phyloP scores from a whole-genome alignment of 169 alveolate genomes.

The Eimeria acervulina region DNA sequence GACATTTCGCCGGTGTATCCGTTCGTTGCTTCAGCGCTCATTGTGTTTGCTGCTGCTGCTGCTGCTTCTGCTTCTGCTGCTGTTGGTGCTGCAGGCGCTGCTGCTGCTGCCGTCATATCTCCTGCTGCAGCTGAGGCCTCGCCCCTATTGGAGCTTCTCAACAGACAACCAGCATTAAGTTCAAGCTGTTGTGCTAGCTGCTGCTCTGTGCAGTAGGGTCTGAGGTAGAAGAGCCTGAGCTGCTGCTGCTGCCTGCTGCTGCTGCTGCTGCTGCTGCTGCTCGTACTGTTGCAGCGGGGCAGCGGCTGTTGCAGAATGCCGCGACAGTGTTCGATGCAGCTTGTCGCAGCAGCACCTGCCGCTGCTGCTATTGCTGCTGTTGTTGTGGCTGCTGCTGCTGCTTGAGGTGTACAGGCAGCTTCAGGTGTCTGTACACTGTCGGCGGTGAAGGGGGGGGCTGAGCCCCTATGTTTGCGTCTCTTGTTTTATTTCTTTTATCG shows the following conservation, averaged over 20 bases:
- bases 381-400: constrained; percentile 49
- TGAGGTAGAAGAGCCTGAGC: too few relatives aligned
- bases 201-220: not conserved
- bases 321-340: not conserved
- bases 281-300: not conserved
- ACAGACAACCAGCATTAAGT: too few relatives aligned
- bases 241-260: constrained; percentile 14
- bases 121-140: constrained; percentile 8
- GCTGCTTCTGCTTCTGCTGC: not conserved
- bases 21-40: not conserved
- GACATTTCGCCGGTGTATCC: not conserved
- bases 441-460: constrained; percentile 8
- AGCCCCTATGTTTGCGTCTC: not conserved
- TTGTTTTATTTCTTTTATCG: not conserved
- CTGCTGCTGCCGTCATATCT: not conserved
- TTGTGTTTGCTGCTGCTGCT: not conserved
- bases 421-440: constrained; percentile 31
- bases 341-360: not conserved
- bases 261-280: too few relatives aligned
- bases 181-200: not conserved
- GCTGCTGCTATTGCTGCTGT: constrained; percentile 27
- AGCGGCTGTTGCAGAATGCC: not conserved
- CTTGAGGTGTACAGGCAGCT: constrained; percentile 8
- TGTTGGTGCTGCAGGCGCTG: not conserved
- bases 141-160: not conserved